Evolutionary conservation across 2,329 filamentous ascomycete species (phyloP).

Genomic region (Aureobasidium sp.): DNA sequence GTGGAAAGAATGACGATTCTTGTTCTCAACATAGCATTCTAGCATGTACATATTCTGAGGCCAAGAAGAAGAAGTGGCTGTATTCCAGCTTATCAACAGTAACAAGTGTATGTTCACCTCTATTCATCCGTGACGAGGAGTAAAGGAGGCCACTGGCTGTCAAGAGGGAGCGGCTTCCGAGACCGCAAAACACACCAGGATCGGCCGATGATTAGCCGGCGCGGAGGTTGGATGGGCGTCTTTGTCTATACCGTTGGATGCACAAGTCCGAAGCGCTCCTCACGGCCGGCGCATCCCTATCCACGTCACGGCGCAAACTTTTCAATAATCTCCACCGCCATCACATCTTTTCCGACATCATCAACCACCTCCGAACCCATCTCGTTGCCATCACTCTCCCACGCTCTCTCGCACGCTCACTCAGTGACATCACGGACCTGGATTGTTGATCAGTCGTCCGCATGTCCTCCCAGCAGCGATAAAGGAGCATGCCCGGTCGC

Average conservation of each 20-base stretch:
- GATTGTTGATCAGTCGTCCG: conserved; percentile 1
- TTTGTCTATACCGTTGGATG: background rate
- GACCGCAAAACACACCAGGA: background rate
- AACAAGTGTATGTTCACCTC: too few relatives aligned
- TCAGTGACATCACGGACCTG: conserved; percentile 5
- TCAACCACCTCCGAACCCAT: background rate
- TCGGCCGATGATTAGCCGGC: background rate
- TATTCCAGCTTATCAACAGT: background rate
- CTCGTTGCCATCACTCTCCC: background rate
- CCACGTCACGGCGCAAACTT: background rate
- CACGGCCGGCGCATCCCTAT: background rate
- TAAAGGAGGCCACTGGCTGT: too few relatives aligned
- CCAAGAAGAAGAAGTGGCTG: background rate
- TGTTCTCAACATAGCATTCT: background rate
- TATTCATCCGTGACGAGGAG: too few relatives aligned
- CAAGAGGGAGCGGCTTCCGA: background rate
- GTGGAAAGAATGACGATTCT: background rate
- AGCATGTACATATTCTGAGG: background rate
- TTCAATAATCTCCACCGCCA: background rate
- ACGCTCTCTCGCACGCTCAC: background rate
- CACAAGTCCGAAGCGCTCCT: background rate
- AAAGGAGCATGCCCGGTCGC: conserved; percentile 41
- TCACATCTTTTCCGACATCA: background rate
- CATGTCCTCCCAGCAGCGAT: conserved; percentile 20
- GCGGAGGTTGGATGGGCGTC: background rate